Evolutionary conservation across 2,329 filamentous ascomycete species (phyloP).

Genomic region (Colletotrichum sp.): DNA sequence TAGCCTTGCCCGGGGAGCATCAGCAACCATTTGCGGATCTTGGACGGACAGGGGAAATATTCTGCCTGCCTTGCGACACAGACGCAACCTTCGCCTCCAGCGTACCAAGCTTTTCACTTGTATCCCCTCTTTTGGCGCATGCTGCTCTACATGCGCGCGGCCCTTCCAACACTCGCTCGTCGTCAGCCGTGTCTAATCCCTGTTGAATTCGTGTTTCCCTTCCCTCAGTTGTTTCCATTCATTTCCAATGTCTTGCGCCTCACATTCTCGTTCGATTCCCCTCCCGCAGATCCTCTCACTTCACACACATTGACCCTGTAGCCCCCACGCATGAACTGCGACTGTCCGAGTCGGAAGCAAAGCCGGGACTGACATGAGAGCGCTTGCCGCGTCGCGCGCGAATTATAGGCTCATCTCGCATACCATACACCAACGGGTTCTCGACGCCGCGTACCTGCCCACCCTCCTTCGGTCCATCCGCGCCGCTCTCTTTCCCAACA

Average conservation of each 20-base stretch:
- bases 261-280: not conserved
- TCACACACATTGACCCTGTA: slow-evolving; percentile 20
- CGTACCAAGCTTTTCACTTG: not conserved
- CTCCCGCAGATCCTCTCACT: slow-evolving; percentile 16
- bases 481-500: slow-evolving; percentile 84
- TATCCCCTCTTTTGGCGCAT: not conserved
- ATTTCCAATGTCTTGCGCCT: not conserved
- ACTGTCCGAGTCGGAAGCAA: slow-evolving; percentile 8
- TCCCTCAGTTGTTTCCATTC: not conserved
- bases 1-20: not conserved
- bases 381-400: slow-evolving; percentile 17
- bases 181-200: not conserved
- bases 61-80: not conserved
- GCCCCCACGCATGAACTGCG: slow-evolving; percentile 25
- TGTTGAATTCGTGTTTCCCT: not conserved
- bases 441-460: slow-evolving; percentile 70
- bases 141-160: not conserved
- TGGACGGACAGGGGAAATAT: not conserved
- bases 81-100: not conserved
- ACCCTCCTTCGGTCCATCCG: slow-evolving; percentile 74
- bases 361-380: slow-evolving; percentile 15
- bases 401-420: slow-evolving; percentile 62
- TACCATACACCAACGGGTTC: slow-evolving; percentile 58
- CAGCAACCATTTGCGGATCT: not conserved
- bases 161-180: not conserved